phyloP scores from a whole-genome alignment of 352 stramenopile genomes.

The Phytophthora tubulina region DNA sequence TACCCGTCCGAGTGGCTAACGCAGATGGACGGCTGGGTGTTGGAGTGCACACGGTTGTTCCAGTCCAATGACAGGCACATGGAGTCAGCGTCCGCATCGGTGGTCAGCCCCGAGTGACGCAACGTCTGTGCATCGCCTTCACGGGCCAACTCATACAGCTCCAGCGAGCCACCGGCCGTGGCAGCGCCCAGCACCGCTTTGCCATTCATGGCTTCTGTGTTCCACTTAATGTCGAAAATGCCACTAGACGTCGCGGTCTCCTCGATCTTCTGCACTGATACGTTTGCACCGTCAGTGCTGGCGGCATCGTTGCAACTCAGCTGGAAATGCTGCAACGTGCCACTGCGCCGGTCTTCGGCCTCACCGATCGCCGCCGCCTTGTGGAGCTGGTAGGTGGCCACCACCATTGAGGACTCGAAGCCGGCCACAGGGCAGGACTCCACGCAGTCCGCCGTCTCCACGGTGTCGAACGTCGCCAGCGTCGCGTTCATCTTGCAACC shows the following conservation, averaged over 20 bases:
- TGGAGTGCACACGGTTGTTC: conserved; percentile 73
- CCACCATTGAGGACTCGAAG: conserved; percentile 73
- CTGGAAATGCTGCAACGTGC: conserved; percentile 76
- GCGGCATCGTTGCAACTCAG: conserved; percentile 46
- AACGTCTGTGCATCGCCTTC: conserved; percentile 31
- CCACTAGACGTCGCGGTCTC: conserved; percentile 63
- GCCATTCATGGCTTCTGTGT: conserved; percentile 52
- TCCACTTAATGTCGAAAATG: conserved; percentile 90
- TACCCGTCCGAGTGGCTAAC: conserved; percentile 89
- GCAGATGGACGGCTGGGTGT: conserved; percentile 65
- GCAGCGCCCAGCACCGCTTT: conserved; percentile 69
- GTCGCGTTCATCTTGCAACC: conserved; percentile 42
- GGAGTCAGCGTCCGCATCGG: conserved; percentile 46
- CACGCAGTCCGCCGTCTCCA: conserved; percentile 86
- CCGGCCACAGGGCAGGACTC: conserved; percentile 75
- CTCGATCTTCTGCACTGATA: conserved; percentile 59
- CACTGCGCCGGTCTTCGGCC: conserved; percentile 55
- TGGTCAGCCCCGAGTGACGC: conserved; percentile 46
- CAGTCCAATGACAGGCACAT: conserved; percentile 91
- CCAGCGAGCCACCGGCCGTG: conserved; percentile 69
- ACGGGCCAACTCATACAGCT: conserved; percentile 63
- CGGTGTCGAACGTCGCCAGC: conserved; percentile 78
- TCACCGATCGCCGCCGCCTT: conserved; percentile 50
- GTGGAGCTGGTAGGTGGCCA: conserved; percentile 86
- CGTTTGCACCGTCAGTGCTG: conserved; percentile 25